phyloP scores from a whole-genome alignment of 2,329 filamentous ascomycete genomes.

The Aureobasidium sp. region DNA sequence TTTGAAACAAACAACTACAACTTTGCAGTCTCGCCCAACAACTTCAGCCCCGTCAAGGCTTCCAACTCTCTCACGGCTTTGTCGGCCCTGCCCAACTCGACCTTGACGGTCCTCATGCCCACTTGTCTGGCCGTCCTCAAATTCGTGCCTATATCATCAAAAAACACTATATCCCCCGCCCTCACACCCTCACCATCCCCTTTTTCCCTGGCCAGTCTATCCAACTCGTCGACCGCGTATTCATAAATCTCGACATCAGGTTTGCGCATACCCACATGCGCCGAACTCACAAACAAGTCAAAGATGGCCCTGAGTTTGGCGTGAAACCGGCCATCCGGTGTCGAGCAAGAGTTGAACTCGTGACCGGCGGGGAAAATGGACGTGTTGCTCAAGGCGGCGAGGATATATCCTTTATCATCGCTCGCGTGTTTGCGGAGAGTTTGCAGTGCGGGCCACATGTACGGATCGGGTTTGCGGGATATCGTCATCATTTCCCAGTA shows the following conservation, averaged over 20 bases:
- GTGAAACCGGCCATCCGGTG: constrained; percentile 33
- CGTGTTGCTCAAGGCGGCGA: constrained; percentile 86
- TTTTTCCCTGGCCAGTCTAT: constrained; percentile 54
- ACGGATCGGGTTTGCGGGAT: constrained; percentile 66
- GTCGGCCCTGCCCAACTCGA: constrained; percentile 66
- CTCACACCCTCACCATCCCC: constrained; percentile 49
- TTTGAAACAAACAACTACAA: background rate
- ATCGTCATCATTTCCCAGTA: constrained; percentile 88
- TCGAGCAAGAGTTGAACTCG: constrained; percentile 49
- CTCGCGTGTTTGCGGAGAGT: constrained; percentile 47
- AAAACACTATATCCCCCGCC: constrained; percentile 68
- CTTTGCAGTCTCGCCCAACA: constrained; percentile 29
- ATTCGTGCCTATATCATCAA: constrained; percentile 94
- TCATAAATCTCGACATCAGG: constrained; percentile 78
- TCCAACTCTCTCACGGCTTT: constrained; percentile 81
- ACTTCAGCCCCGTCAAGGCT: constrained; percentile 58
- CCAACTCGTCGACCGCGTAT: constrained; percentile 60
- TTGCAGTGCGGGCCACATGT: constrained; percentile 77
- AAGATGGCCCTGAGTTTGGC: constrained; percentile 60
- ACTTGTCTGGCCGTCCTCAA: constrained; percentile 67
- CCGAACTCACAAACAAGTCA: constrained; percentile 80
- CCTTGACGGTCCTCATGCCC: constrained; percentile 80
- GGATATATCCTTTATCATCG: constrained; percentile 46
- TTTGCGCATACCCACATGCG: constrained; percentile 81
- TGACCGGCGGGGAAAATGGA: constrained; percentile 76